A percentile compares a stretch with the other conserved stretches of the same genome.
Conservation (phyloP, 306 rosid genomes). For the Quercus agrifolia region DNA sequence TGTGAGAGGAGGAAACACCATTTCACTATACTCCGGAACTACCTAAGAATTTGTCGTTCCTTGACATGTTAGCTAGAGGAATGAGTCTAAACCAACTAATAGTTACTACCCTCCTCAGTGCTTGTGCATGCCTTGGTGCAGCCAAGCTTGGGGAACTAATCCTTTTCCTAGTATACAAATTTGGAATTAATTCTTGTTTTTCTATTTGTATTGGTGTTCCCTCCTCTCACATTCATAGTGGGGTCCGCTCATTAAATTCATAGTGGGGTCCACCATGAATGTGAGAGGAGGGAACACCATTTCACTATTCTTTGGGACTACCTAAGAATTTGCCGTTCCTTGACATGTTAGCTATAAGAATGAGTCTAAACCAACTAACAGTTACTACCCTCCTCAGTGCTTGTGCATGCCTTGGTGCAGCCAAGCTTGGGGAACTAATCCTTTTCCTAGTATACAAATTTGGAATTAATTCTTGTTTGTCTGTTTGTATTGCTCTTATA, state of each 20-base stretch:
- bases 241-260: no score
- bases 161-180: conserved; percentile 21
- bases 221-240: no score
- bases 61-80: conserved; percentile 26
- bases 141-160: conserved; percentile 31
- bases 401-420: conserved; percentile 21
- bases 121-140: conserved; percentile 26
- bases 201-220: conserved; percentile 1
- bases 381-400: conserved; percentile 28
- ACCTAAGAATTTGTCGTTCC: no score
- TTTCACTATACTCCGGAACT: no score
- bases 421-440: conserved; percentile 31
- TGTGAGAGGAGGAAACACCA: no score
- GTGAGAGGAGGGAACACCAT: no score
- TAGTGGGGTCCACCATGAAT: no score
- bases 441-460: conserved; percentile 24
- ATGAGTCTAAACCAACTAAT: conserved; percentile 16
- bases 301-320: no score
- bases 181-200: conserved; percentile 26
- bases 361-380: conserved; percentile 16
- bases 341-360: conserved; percentile 25
- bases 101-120: conserved; percentile 23
- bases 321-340: no score
- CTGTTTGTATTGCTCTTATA: conserved; percentile 25
- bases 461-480: conserved; percentile 24